phyloP scores from a whole-genome alignment of 2,329 filamentous ascomycete species.

The Aspergillus phoenicis region DNA sequence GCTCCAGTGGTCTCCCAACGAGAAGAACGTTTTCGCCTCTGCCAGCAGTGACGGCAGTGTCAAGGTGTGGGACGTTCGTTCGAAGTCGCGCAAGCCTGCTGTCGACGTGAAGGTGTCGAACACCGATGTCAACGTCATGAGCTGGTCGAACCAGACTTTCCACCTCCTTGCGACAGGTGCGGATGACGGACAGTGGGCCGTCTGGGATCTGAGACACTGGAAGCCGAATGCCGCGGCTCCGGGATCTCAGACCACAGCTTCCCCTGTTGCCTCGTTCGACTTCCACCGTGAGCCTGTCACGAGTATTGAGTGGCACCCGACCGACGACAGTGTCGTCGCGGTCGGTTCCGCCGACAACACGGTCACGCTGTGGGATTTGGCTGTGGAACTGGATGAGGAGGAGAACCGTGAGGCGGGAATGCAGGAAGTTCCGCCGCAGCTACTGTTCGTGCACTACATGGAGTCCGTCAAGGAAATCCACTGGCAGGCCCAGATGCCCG shows the following conservation, averaged over 20 bases:
- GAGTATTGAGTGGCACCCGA: conserved; percentile 94
- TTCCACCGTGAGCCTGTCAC: conserved; percentile 98
- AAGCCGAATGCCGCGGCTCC: conserved; percentile 64
- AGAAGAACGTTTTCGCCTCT: conserved; percentile 91
- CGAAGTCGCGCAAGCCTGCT: conserved; percentile 85
- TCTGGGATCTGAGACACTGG: conserved; percentile 97
- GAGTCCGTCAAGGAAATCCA: conserved; percentile 93
- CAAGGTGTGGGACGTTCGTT: conserved; percentile 92
- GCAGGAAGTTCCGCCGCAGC: conserved; percentile 87
- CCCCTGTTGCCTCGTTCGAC: conserved; percentile 86
- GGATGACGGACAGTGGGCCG: conserved; percentile 90
- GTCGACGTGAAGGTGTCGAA: conserved; percentile 81
- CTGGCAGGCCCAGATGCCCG: conserved; percentile 96
- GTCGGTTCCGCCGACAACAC: conserved; percentile 93
- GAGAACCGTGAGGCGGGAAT: conserved; percentile 88
- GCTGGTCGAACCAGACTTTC: conserved; percentile 85
- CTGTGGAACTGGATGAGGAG: conserved; percentile 94
- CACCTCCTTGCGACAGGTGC: conserved; percentile 90
- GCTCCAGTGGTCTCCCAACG: conserved; percentile 92
- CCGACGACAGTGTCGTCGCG: conserved; percentile 91
- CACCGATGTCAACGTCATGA: conserved; percentile 93
- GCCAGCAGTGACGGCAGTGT: conserved; percentile 92
- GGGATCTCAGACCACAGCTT: conserved; percentile 58
- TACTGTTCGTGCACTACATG: conserved; percentile 96
- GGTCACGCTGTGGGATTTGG: conserved; percentile 93